Evolutionary conservation across 108 stramenopile genomes (phyloP).

Genomic region (Skeletonema potamos): DNA sequence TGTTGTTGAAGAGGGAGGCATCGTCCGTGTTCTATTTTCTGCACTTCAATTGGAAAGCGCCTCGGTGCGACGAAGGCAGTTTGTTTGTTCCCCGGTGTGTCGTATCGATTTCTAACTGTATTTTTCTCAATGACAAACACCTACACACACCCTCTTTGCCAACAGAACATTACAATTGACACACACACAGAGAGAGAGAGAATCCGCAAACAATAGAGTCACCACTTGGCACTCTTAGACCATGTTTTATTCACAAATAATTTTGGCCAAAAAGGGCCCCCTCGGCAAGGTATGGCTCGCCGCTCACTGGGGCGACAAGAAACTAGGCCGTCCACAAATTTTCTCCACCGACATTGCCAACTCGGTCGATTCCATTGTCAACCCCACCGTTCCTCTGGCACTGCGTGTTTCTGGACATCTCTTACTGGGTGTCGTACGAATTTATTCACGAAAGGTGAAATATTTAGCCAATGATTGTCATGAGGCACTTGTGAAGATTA

Average conservation of each 20-base stretch:
- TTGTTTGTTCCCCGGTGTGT: background rate
- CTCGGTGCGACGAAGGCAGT: background rate
- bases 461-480: conserved; percentile 97
- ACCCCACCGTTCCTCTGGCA: conserved; percentile 95
- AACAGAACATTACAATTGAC: background rate
- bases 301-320: conserved; percentile 99
- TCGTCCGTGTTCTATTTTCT: background rate
- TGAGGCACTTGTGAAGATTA: conserved; percentile 97
- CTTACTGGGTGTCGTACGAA: conserved; percentile 95
- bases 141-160: background rate
- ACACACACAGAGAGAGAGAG: background rate
- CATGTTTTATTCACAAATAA: conserved; percentile 99
- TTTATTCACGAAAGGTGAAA: conserved; percentile 95
- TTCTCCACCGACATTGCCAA: conserved; percentile 94
- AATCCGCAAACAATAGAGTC: background rate
- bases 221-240: background rate
- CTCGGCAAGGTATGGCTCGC: conserved; percentile 99
- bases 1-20: too few species aligned
- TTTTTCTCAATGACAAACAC: background rate
- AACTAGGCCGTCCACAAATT: conserved; percentile 92
- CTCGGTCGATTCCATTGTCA: conserved; percentile 93
- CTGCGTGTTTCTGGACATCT: conserved; percentile 96
- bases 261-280: conserved; percentile 98
- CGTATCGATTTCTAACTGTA: background rate
- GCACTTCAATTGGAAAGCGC: background rate